Conservation (phyloP, 495 filamentous ascomycete species). For the Aspergillus kassunensis region DNA sequence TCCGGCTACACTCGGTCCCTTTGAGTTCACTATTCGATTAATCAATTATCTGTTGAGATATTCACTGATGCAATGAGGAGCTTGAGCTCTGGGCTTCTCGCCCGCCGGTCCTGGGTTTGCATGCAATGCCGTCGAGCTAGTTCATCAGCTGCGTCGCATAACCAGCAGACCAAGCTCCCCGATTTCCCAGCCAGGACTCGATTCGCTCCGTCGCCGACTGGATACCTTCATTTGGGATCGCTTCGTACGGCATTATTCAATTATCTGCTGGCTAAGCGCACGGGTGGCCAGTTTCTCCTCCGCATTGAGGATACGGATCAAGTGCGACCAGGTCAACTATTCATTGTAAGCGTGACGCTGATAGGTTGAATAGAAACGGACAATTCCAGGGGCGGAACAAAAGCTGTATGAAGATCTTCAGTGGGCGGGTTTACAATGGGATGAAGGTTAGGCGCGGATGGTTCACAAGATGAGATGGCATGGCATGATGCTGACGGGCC, state of each 20-base stretch:
- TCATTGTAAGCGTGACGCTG: conserved; percentile 20
- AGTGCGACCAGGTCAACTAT: conserved; percentile 43
- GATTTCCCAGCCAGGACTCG: conserved; percentile 74
- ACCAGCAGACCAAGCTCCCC: conserved; percentile 44
- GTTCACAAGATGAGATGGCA: not conserved
- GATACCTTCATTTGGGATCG: conserved; percentile 87
- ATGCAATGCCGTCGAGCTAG: conserved; percentile 33
- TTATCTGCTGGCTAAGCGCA: conserved; percentile 80
- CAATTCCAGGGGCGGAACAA: conserved; percentile 71
- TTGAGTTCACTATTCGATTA: not conserved
- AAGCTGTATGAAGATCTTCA: conserved; percentile 70
- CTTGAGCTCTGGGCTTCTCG: conserved; percentile 22
- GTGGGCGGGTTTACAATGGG: conserved; percentile 91
- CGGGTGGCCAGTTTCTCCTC: conserved; percentile 87
- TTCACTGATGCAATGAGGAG: conserved; percentile 31
- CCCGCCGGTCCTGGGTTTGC: conserved; percentile 41
- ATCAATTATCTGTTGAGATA: not conserved
- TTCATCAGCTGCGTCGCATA: conserved; percentile 25
- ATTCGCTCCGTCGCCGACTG: conserved; percentile 94
- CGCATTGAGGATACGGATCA: conserved; percentile 95
- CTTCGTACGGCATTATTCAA: conserved; percentile 90
- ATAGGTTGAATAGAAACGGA: conserved; percentile 59
- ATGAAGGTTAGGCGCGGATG: conserved; percentile 63
- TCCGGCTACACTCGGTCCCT: not conserved
- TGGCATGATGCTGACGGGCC: not conserved